A percentile compares a stretch with the other conserved stretches of the same genome.
Conservation (phyloP, 2,329 filamentous ascomycete genomes). For the Alternaria sp. region DNA sequence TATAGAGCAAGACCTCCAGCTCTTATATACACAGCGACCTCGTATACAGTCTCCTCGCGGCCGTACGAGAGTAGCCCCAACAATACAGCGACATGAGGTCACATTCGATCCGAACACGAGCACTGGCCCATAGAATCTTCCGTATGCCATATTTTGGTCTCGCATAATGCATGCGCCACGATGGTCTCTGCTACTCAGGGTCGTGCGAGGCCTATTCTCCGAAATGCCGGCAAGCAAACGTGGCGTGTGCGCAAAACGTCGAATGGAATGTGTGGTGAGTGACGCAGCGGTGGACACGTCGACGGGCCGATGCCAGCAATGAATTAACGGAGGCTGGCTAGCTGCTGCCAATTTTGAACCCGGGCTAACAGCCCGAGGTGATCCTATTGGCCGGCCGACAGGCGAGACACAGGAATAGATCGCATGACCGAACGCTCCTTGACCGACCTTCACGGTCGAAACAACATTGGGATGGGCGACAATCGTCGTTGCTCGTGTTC, state of each 20-base stretch:
- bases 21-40: constrained; percentile 21
- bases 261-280: constrained; percentile 1
- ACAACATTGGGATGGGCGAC: constrained; percentile 1
- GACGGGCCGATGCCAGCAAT: background rate
- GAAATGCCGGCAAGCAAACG: background rate
- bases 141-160: constrained; percentile 13
- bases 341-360: background rate
- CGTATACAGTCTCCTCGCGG: background rate
- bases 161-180: constrained; percentile 3
- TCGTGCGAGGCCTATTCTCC: background rate
- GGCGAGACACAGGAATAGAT: constrained; percentile 4
- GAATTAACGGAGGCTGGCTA: background rate
- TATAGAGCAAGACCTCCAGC: background rate
- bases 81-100: constrained; percentile 27
- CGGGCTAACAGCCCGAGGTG: background rate
- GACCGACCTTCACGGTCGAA: background rate
- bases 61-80: background rate
- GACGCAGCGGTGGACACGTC: constrained; percentile 2
- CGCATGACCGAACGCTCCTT: background rate
- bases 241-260: constrained; percentile 3
- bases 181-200: background rate
- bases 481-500: constrained; percentile 16
- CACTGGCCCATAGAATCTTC: constrained; percentile 3
- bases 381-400: background rate
- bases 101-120: constrained; percentile 22